Base-by-base conservation (phyloP, 73 alveolate species). In the Paramecium biaurelia region DNA sequence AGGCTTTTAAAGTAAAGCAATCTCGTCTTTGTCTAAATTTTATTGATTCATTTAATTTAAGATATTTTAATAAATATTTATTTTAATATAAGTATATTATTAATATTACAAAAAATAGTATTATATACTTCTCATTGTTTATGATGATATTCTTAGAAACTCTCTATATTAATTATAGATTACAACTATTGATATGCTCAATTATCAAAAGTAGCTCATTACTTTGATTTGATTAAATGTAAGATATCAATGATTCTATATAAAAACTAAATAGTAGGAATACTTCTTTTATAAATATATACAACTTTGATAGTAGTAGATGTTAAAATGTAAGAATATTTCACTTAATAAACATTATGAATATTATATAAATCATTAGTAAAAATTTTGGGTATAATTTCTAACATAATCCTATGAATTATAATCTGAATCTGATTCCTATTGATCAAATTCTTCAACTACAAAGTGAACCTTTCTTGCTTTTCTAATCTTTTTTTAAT, bases 401-500 rank as follows among this genome's bases (percentile, higher is more conserved):
- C 90, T 38, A 11, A 79, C 45, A 21, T 79, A 79, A 79, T 79
- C 90, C 56, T 79, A 24, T 41, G 90, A 79, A 34, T 72, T 72
- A 72, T 72, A 72, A 72, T 72, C 86, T 8, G 86, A 72, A 38
- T 72, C 86, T 72, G 86, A 72, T 72, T 72, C 86, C 21, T 72
- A 35, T 79, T 79, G 43, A 20, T 79, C 90, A 15, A 38, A 79
- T 10, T 79, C 90, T 30, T 79, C 74, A 15, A 79, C 90, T 24
- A 79, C 90, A 79, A 79, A 79, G 28, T 79, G 90, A 12, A 79
- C 90, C 23, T 79, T 79, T 79, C 90, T 41, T 43, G 90, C 76
- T 79, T 79, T 79, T 34, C 90, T 79, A 2, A 42, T 41, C 56
- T 79, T 79, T 34, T 79, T 79, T 18, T 41, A 45, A 45, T 79